A percentile compares a stretch with the other conserved stretches of the same genome.
phyloP scores from a whole-genome alignment of 345 rosid genomes.

The Euphorbia pulcherrima region DNA sequence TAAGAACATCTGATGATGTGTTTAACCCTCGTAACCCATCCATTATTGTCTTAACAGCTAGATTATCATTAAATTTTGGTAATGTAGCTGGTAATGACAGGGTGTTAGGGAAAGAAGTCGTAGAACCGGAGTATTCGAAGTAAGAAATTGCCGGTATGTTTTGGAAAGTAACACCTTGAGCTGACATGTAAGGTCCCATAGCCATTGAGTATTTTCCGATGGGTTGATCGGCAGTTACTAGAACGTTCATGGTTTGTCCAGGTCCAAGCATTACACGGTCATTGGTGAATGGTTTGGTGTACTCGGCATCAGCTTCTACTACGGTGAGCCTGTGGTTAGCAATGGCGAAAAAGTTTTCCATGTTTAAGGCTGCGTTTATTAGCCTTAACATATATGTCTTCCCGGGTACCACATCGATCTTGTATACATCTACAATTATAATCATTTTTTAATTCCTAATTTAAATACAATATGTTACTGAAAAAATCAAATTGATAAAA shows the following conservation, averaged over 20 bases:
- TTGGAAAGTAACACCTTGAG: constrained; percentile 52
- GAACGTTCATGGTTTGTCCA: constrained; percentile 82
- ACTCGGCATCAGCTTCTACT: constrained; percentile 80
- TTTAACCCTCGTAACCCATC: constrained; percentile 66
- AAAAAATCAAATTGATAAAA: background rate
- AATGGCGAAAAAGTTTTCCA: constrained; percentile 71
- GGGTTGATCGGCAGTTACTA: constrained; percentile 71
- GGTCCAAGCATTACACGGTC: constrained; percentile 79
- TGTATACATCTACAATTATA: constrained; percentile 56
- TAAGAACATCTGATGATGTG: constrained; percentile 42
- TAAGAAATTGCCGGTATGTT: constrained; percentile 54
- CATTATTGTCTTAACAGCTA: constrained; percentile 74
- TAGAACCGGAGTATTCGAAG: constrained; percentile 60
- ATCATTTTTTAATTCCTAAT: background rate
- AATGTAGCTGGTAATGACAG: constrained; percentile 55
- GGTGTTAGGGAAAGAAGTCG: constrained; percentile 44
- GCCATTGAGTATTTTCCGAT: constrained; percentile 71
- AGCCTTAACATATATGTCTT: constrained; percentile 71
- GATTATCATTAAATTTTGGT: constrained; percentile 57
- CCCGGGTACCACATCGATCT: constrained; percentile 54
- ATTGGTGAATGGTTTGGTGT: constrained; percentile 68
- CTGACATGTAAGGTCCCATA: constrained; percentile 78
- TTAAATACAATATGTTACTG: background rate
- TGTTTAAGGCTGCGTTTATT: constrained; percentile 74
- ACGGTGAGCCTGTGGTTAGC: constrained; percentile 73